A percentile compares a stretch with the other conserved stretches of the same genome.
These are phyloP conservation scores for Gossypium herbaceum DNA, from an alignment of 345 rosid genomes.

Conservation along the genomic window DNA sequence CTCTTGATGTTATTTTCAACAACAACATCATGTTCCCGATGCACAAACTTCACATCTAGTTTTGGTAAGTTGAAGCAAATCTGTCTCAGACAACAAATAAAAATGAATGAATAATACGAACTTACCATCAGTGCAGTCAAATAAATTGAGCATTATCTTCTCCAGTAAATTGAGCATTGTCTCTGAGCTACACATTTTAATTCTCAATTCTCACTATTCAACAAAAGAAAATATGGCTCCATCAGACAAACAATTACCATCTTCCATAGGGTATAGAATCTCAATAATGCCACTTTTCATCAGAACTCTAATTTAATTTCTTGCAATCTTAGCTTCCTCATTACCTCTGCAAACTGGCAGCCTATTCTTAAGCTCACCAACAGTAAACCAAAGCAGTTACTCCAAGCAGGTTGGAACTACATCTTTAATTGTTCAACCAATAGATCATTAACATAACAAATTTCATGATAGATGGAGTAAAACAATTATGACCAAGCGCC, in stretches of 20 bases:
- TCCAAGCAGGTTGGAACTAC: not conserved
- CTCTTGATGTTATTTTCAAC: constrained; percentile 81
- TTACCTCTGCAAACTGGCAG: not conserved
- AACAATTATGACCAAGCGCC: constrained; percentile 9
- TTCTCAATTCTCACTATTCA: not conserved
- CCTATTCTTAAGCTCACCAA: not conserved
- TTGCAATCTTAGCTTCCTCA: not conserved
- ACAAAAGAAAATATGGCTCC: constrained; percentile 2
- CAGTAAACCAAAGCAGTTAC: not conserved
- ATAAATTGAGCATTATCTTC: constrained; percentile 6
- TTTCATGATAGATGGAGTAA: not conserved
- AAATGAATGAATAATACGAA: not conserved
- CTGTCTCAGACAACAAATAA: constrained; percentile 38
- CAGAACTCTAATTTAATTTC: not conserved
- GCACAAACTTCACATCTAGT: constrained; percentile 72
- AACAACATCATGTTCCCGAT: constrained; percentile 57
- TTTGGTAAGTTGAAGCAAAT: constrained; percentile 70
- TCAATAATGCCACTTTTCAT: not conserved
- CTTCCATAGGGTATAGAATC: not conserved
- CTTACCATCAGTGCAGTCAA: not conserved
- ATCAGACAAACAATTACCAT: not conserved
- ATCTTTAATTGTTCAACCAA: not conserved
- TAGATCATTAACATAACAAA: not conserved
- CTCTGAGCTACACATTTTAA: not conserved
- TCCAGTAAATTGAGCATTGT: not conserved